These are phyloP conservation scores for Emergomyces orientalis DNA, from an alignment of 2,329 filamentous ascomycete species.

Conservation along the genomic window DNA sequence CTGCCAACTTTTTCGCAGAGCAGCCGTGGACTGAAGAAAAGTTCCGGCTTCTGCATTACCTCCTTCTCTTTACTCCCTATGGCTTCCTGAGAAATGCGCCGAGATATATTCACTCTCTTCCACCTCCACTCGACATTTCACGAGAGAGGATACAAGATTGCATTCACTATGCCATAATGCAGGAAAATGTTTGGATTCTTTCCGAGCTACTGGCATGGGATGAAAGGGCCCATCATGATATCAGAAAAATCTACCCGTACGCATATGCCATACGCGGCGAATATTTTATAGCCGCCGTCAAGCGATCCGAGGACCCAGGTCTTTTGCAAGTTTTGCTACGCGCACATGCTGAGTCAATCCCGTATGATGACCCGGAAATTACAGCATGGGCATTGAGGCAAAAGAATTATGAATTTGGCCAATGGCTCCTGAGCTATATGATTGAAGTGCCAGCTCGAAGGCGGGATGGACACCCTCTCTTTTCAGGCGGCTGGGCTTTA, in stretches of 20 bases:
- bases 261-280: slow-evolving; percentile 13
- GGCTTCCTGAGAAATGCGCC: not conserved
- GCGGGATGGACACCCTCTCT: not conserved
- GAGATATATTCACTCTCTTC: not conserved
- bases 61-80: slow-evolving; percentile 19
- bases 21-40: slow-evolving; percentile 23
- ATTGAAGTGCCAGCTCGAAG: slow-evolving; percentile 20
- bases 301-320: slow-evolving; percentile 18
- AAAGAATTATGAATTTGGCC: slow-evolving; percentile 19
- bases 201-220: slow-evolving; percentile 32
- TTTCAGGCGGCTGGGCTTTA: not conserved
- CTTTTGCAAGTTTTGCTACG: slow-evolving; percentile 30
- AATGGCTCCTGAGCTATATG: slow-evolving; percentile 31
- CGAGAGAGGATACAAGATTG: slow-evolving; percentile 30
- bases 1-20: slow-evolving; percentile 25
- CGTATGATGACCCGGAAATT: slow-evolving; percentile 27
- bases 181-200: slow-evolving; percentile 26
- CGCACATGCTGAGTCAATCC: slow-evolving; percentile 32
- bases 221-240: slow-evolving; percentile 21
- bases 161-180: slow-evolving; percentile 31
- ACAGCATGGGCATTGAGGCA: slow-evolving; percentile 30
- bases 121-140: slow-evolving; percentile 18
- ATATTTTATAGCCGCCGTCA: slow-evolving; percentile 28
- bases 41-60: slow-evolving; percentile 28
- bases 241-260: not conserved